Percentiles rank a stretch among this genome's conserved stretches.
These are phyloP conservation scores for Pyrenopolyporus hunteri DNA, from an alignment of 495 filamentous ascomycete genomes.

Conservation along the genomic window DNA sequence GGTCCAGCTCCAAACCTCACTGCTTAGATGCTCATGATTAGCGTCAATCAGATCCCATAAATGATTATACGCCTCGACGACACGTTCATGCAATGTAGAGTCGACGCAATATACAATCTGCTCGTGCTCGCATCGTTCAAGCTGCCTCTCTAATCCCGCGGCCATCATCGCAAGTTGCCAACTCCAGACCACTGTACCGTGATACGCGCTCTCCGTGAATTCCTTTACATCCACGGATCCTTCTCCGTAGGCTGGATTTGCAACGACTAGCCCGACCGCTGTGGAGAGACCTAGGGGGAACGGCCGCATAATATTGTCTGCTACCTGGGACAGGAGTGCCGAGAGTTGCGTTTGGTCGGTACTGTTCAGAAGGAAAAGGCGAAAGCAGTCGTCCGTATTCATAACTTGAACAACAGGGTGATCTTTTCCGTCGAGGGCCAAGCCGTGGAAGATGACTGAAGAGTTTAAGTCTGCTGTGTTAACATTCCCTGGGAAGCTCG, in stretches of 20 bases:
- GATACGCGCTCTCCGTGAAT: slow-evolving; percentile 64
- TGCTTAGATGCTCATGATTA: slow-evolving; percentile 57
- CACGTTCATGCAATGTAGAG: slow-evolving; percentile 51
- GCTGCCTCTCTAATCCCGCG: slow-evolving; percentile 56
- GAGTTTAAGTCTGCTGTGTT: slow-evolving; percentile 28
- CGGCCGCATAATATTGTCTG: slow-evolving; percentile 59
- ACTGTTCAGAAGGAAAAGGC: slow-evolving; percentile 65
- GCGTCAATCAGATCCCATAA: slow-evolving; percentile 66
- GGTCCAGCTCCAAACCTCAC: slow-evolving; percentile 69
- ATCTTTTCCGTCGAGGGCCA: slow-evolving; percentile 61
- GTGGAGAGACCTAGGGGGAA: slow-evolving; percentile 67
- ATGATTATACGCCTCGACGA: slow-evolving; percentile 61
- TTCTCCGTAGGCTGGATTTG: slow-evolving; percentile 66
- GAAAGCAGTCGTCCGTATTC: slow-evolving; percentile 70
- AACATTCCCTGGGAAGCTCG: slow-evolving; percentile 56
- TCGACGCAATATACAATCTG: slow-evolving; percentile 58
- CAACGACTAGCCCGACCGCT: slow-evolving; percentile 61
- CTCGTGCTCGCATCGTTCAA: slow-evolving; percentile 51
- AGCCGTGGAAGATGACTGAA: slow-evolving; percentile 54
- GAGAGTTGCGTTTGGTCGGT: slow-evolving; percentile 64
- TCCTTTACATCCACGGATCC: slow-evolving; percentile 56
- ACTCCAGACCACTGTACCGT: slow-evolving; percentile 70
- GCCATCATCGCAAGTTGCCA: slow-evolving; percentile 73
- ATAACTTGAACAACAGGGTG: slow-evolving; percentile 62
- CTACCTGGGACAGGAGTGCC: slow-evolving; percentile 59